phyloP scores from a whole-genome alignment of 1,139 yeast genomes.

The Debaryomyces udenii region DNA sequence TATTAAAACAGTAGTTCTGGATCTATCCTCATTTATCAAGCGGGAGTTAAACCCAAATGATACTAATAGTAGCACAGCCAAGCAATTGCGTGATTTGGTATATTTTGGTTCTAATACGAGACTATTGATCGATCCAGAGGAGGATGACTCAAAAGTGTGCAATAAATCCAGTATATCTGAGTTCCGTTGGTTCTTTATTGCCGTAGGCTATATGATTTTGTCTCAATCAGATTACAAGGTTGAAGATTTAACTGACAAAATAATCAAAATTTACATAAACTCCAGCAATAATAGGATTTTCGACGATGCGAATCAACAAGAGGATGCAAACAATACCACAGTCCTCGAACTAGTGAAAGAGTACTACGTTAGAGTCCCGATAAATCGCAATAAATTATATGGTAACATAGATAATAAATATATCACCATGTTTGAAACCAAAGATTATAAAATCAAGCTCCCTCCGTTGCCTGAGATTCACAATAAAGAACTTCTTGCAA shows the following conservation, averaged over 20 bases:
- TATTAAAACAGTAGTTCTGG: slow-evolving; percentile 39
- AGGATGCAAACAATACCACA: not conserved
- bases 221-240: slow-evolving; percentile 27
- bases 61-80: slow-evolving; percentile 20
- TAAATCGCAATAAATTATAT: slow-evolving; percentile 27
- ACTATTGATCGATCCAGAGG: not conserved
- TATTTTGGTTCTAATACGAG: slow-evolving; percentile 19
- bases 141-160: not conserved
- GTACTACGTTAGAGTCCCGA: slow-evolving; percentile 28
- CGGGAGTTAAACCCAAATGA: slow-evolving; percentile 26
- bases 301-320: not conserved
- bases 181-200: slow-evolving; percentile 37
- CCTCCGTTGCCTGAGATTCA: slow-evolving; percentile 42
- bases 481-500: slow-evolving; percentile 35
- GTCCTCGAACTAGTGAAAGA: slow-evolving; percentile 19
- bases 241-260: slow-evolving; percentile 33
- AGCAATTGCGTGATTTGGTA: slow-evolving; percentile 29
- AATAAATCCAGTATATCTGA: slow-evolving; percentile 12
- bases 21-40: slow-evolving; percentile 40
- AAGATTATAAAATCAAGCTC: slow-evolving; percentile 27
- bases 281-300: slow-evolving; percentile 17
- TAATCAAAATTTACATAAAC: slow-evolving; percentile 35
- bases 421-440: slow-evolving; percentile 31
- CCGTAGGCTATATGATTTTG: slow-evolving; percentile 40
- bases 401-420: slow-evolving; percentile 17